A percentile compares a stretch with the other conserved stretches of the same genome.
Conservation (phyloP, 108 stramenopile genomes). For the Cylindrotheca fusiformis region DNA sequence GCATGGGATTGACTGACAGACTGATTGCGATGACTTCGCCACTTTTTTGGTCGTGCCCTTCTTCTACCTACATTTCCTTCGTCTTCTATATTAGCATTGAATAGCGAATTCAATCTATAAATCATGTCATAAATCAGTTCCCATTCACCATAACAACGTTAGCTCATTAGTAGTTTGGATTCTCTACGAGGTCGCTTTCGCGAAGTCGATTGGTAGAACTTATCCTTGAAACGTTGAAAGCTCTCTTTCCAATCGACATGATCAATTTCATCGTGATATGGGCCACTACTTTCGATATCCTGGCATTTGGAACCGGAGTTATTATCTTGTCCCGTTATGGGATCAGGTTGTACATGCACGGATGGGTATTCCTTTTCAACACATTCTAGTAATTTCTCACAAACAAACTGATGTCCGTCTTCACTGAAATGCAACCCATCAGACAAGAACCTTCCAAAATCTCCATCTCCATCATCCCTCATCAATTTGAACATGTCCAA, state of each 20-base stretch:
- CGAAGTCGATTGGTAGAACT: neutral
- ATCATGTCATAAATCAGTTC: too few species aligned
- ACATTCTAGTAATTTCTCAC: slow-evolving; percentile 31
- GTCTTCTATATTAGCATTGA: too few species aligned
- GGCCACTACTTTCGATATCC: slow-evolving; percentile 36
- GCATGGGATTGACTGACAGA: too few species aligned
- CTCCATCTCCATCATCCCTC: slow-evolving; percentile 26
- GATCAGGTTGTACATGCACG: slow-evolving; percentile 49
- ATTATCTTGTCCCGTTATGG: slow-evolving; percentile 50
- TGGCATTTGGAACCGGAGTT: slow-evolving; percentile 62
- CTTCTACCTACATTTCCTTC: too few species aligned
- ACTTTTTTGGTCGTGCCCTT: too few species aligned
- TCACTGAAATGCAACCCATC: slow-evolving; percentile 80
- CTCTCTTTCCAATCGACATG: slow-evolving; percentile 40
- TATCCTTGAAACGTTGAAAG: slow-evolving; percentile 25
- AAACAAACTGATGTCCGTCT: slow-evolving; percentile 58
- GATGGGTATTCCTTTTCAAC: slow-evolving; percentile 46
- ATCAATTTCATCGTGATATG: slow-evolving; percentile 84
- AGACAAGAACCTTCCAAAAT: slow-evolving; percentile 41
- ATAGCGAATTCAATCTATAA: too few species aligned
- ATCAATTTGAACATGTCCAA: slow-evolving; percentile 54
- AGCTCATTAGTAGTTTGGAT: too few species aligned
- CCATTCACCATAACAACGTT: too few species aligned
- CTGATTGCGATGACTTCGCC: too few species aligned
- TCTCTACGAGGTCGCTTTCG: too few species aligned